phyloP scores from a whole-genome alignment of 805 yeast species.

The Candida adriatica region DNA sequence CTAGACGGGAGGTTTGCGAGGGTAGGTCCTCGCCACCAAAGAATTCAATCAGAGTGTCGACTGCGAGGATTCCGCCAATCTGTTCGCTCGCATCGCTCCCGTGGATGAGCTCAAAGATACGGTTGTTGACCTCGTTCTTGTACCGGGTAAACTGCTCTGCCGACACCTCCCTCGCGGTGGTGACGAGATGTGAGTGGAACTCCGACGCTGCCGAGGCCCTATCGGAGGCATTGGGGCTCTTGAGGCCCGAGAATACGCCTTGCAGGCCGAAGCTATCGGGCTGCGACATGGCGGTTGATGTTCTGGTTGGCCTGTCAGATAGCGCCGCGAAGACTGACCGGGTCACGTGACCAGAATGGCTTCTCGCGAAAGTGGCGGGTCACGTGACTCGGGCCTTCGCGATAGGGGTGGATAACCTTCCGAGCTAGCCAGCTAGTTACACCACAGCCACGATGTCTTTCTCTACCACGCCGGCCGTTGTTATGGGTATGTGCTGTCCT shows the following conservation, averaged over 20 bases:
- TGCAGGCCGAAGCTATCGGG: constrained; percentile 27
- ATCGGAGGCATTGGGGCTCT: constrained; percentile 29
- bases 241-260: constrained; percentile 30
- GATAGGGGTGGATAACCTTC: too few species aligned
- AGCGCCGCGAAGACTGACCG: too few species aligned
- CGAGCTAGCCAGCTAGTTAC: too few species aligned
- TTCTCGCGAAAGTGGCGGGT: too few species aligned
- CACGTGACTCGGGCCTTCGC: too few species aligned
- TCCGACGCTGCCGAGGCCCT: constrained; percentile 56
- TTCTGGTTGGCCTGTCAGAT: too few species aligned
- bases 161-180: constrained; percentile 73
- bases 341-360: too few species aligned
- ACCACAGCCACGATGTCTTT: constrained; percentile 19
- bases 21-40: constrained; percentile 83
- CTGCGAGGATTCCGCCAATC: constrained; percentile 87
- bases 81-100: constrained; percentile 65
- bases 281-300: too few species aligned
- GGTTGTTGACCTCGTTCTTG: constrained; percentile 79
- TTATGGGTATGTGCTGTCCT: constrained; percentile 69
- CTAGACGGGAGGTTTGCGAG: constrained; percentile 81
- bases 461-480: constrained; percentile 77
- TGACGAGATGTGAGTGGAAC: constrained; percentile 58
- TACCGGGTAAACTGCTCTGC: constrained; percentile 76
- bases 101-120: constrained; percentile 78
- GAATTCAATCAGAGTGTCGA: constrained; percentile 79